Percentiles rank a stretch among this genome's conserved stretches.
Evolutionary conservation across 2,329 filamentous ascomycete species (phyloP).

Genomic region (Phyllosticta capitalensis): DNA sequence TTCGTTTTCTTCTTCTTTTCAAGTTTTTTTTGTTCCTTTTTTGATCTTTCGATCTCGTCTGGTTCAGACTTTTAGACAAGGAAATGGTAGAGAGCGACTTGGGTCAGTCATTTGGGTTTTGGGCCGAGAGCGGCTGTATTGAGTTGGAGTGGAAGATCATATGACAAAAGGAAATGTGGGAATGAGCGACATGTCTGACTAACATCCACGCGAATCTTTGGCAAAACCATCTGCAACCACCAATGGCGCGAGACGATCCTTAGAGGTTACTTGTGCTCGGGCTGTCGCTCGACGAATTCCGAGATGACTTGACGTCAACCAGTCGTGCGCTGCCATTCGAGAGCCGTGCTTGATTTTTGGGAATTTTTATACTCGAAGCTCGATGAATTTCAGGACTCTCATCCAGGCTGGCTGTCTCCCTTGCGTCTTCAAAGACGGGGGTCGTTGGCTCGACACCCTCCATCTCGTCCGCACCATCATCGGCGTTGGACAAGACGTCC

Average conservation of each 20-base stretch:
- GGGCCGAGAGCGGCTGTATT: neutral
- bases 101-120: constrained; percentile 1
- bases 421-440: constrained; percentile 20
- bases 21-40: neutral
- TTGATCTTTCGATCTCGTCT: neutral
- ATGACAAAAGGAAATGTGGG: constrained; percentile 2
- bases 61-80: neutral
- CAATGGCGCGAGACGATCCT: neutral
- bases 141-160: neutral
- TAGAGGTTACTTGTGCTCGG: constrained; percentile 10
- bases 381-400: constrained; percentile 40
- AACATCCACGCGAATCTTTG: neutral
- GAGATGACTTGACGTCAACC: constrained; percentile 46
- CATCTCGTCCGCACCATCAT: constrained; percentile 20
- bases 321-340: constrained; percentile 70
- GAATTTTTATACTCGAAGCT: constrained; percentile 61
- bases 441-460: constrained; percentile 26
- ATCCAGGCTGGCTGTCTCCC: constrained; percentile 20
- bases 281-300: constrained; percentile 16
- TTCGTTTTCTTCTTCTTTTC: neutral
- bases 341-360: constrained; percentile 56
- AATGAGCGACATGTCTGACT: constrained; percentile 9
- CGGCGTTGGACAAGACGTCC: neutral
- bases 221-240: neutral
- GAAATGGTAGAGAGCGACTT: constrained; percentile 8